Evolutionary conservation across 2,329 filamentous ascomycete genomes (phyloP).

Genomic region (Ophiostoma angusticollis): DNA sequence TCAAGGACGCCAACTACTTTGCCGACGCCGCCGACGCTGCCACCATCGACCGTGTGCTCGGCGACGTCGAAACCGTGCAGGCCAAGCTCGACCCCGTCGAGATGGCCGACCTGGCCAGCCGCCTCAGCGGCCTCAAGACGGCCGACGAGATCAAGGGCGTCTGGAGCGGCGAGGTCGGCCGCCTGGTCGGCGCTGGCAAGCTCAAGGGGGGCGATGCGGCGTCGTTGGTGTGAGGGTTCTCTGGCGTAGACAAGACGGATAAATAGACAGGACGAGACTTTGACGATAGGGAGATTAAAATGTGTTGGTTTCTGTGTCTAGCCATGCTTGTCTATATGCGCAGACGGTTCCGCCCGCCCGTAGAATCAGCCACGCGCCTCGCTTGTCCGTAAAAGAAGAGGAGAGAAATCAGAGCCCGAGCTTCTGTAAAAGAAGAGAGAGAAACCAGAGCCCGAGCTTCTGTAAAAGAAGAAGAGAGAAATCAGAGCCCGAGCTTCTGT

Average conservation of each 20-base stretch:
- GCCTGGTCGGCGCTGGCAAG: constrained; percentile 70
- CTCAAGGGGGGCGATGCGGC: constrained; percentile 74
- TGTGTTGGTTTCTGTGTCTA: no score
- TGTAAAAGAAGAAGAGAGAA: no score
- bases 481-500: neutral
- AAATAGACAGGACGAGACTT: neutral
- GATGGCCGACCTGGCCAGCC: constrained; percentile 68
- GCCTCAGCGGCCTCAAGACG: constrained; percentile 68
- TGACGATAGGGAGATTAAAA: no score
- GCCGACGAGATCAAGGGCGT: constrained; percentile 73
- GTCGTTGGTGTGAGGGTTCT: constrained; percentile 32
- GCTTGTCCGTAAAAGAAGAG: no score
- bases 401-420: neutral
- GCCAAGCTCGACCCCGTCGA: constrained; percentile 83
- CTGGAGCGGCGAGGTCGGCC: constrained; percentile 66
- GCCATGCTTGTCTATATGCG: no score
- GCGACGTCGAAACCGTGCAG: constrained; percentile 78
- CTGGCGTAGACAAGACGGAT: neutral
- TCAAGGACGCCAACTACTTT: constrained; percentile 99
- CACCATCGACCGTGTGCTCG: constrained; percentile 70
- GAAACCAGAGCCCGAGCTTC: no score
- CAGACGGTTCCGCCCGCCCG: no score
- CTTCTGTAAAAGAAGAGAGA: neutral
- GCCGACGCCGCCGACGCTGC: constrained; percentile 61
- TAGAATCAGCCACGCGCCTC: no score